Evolutionary conservation across 345 rosid genomes (phyloP), one percentile per base, ranked within the genome.

Genomic region (Brassica nigra): DNA sequence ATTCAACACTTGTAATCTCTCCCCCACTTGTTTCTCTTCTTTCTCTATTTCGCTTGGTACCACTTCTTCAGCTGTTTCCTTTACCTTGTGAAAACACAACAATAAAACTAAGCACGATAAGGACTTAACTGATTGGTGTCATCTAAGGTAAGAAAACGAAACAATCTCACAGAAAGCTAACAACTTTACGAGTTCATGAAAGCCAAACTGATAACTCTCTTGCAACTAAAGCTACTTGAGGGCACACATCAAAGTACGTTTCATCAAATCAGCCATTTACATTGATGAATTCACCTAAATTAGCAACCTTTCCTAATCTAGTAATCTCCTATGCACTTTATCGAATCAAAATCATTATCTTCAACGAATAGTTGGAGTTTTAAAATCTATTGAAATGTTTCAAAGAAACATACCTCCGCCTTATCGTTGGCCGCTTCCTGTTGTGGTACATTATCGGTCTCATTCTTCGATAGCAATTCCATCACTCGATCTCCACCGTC

Each of bases 1-100:
- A 75, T 86, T 93, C 90, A 95, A 85, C 80, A 87, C 76, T 80
- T 84, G 84, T 76, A 93, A 85, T 78, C 83, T 89, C 79, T 88
- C 95, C 87, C 90, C 95, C 1, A 93, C 84, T 76, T 87, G 95
- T 73, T 71, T 89, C 74, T 77, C 85, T 87, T 91, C 84, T 65
- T 82, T 89, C 83, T 84, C 90, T 84, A 78, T 82, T 34, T 82
- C 88, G 76, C 72, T 77, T 15, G 81, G 71, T 55, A 14, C 73
- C 49, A 16, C 74, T 10, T 83, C 80, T 12, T 83, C 85, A 15
- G 39, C 80, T 68, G 86, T 84, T 58, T 78, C 78, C 0, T 42
- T 79, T 20, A 65, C 77, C 95, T 94, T 4, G 0, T 2, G 30
- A 1, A 59, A 44, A 55, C 5, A 34, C 7, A 6, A 27, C 5